Base-by-base conservation (phyloP, 768 basidiomycete species). In the Suillus ampliporus region DNA sequence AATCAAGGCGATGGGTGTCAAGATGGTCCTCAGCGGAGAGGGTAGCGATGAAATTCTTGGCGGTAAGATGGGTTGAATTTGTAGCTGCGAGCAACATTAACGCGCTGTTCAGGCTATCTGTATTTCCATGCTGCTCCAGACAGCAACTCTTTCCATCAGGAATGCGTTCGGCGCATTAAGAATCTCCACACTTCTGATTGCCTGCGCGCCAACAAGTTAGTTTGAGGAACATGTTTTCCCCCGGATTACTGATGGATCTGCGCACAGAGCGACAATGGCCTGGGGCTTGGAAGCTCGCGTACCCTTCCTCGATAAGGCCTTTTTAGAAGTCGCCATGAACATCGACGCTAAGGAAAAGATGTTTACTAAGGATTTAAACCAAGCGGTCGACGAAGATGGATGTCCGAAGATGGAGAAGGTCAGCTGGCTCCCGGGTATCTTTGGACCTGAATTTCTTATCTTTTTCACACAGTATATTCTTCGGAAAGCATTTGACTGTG, bases 1-100 rank as follows among this genome's bases (percentile, higher is more conserved):
- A 80, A 96, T 99, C 81, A 99, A 99, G 80, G 97, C 97, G 5
- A 98, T 95, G 93, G 97, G 97, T 62, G 97, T 99, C 58, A 99
- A 99, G 81, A 99, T 99, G 97, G 97, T 99, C 17, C 83, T 99
- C 40, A 94, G 91, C 66, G 97, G 97, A 19, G 97, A 99, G 78
- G 97, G 97, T 43, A 94, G 92, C 65, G 97, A 99, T 69, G 97
- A 99, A 78, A 95, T 99, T 64, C 86, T 98, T 41, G 97, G 97
- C 80, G 96, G 95, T 92, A 73, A 67, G 70, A 41, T 34, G 69
- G 70, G 4, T 37, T 51, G 38, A 58, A 0, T 62, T 41, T 48
- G 38, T 52, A 37, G 34, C n/a, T 19, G 41, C 35, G 46, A 46
- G 43, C 13, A 57, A 43, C 38, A 50, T 61, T 67, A 61, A 69